A percentile compares a stretch with the other conserved stretches of the same genome.
phyloP scores from a whole-genome alignment of 257 asterid genomes.

The Echites panduratus region DNA sequence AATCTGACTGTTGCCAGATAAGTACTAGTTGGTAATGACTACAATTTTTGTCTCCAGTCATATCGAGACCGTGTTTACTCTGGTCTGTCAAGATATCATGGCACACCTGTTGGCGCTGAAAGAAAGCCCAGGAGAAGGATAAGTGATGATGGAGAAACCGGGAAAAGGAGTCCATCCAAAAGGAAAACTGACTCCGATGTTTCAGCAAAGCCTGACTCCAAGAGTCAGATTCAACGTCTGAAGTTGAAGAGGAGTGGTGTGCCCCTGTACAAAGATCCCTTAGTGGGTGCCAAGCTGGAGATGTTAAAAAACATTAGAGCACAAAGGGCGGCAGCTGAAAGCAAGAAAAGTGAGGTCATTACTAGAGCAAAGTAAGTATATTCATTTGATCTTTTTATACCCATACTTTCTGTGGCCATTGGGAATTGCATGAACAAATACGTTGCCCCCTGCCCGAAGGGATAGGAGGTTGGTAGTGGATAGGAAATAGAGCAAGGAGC shows the following conservation, averaged over 20 bases:
- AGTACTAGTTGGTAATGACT: not conserved
- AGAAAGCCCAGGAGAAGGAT: conserved; percentile 59
- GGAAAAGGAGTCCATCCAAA: conserved; percentile 27
- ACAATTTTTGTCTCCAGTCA: conserved; percentile 30
- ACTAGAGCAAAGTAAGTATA: conserved; percentile 65
- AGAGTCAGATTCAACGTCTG: conserved; percentile 28
- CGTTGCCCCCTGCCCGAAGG: not conserved
- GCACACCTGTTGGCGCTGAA: conserved; percentile 43
- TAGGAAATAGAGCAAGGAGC: not conserved
- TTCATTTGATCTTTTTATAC: not conserved
- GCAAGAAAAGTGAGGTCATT: conserved; percentile 50
- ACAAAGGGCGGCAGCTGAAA: conserved; percentile 48
- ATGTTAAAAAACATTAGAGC: conserved; percentile 74
- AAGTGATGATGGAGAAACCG: conserved; percentile 39
- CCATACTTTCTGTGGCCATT: not conserved
- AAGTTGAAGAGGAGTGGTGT: conserved; percentile 37
- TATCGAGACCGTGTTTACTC: conserved; percentile 67
- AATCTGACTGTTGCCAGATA: not conserved
- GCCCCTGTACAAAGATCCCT: conserved; percentile 74
- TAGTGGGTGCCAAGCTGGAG: conserved; percentile 68
- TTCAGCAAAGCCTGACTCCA: conserved; percentile 26
- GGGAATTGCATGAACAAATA: not conserved
- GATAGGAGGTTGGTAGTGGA: not conserved
- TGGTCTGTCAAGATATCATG: conserved; percentile 64
- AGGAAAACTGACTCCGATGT: conserved; percentile 31